Evolutionary conservation across 1,139 yeast genomes (phyloP), one percentile per base, ranked within the genome.

Genomic region (Yamadazyma sp.): DNA sequence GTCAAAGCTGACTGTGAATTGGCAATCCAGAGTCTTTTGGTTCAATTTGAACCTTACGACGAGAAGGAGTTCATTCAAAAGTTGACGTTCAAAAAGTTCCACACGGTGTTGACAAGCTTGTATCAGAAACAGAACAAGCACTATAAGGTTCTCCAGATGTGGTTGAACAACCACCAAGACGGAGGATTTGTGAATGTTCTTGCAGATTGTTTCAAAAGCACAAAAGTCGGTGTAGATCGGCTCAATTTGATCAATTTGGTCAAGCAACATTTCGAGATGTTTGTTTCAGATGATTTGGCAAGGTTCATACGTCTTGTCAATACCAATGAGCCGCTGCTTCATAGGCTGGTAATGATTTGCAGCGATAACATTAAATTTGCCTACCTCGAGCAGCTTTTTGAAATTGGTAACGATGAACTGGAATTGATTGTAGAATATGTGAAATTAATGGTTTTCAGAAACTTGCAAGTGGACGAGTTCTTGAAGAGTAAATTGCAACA

Each of bases 11-110:
- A 87, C 48, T 77, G 88, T 53, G 92, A 88, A 53, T 62, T 83
- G 40, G 89, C 92, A 1, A 61, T 87, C 12, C 86, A 82, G 50
- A 75, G 87, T 35, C 55, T 89, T 14, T 58, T 89, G 3, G 76
- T 91, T 0, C 64, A 70, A 3, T 83, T 81, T 55, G 78, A 73
- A 37, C 87, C 89, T 0, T 64, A 71, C 1, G 74, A 79, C 46
- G 66, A 69, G 28, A 63, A 64, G 1, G 61, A 61, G 20, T 61
- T 86, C 32, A 59, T 82, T 8, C 65, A 71, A n/a, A 64, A 74
- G 41, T 61, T 87, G 27, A 69, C 71, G 38, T 70, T 74, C 24
- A 82, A 78, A 3, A 65, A 72, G 18, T 85, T 76, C 55, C 73
- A 69, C 48, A 64, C 73, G 36, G 92, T 83, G 0, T 63, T 89